Evolutionary conservation across 2,329 filamentous ascomycete genomes (phyloP), one percentile per base, ranked within the genome.

Genomic region (Aspergillus sp.): DNA sequence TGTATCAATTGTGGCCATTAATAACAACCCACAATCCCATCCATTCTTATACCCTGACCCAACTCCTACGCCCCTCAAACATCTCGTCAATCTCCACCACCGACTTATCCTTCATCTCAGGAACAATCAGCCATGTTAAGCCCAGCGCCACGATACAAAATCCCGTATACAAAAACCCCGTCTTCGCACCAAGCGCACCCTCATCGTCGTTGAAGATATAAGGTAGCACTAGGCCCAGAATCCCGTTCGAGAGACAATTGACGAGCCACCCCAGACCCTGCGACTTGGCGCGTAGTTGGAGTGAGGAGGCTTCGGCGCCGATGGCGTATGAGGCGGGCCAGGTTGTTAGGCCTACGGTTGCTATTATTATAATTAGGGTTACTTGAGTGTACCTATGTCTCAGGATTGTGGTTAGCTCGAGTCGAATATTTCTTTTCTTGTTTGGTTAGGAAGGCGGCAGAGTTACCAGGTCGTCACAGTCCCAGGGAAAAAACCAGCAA

Each of bases 31-130:
- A 35, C 9, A 35, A 14, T 15, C 35, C 14, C 35, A 3, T 14
- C 15, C 12, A 37, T 5, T 14, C 14, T 7, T 37, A 37, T 24
- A 31, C 44, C 24, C 27, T 19, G 8, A 73, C 31, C 62, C n/a
- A 19, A 15, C 65, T 59, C 15, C 68, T 60, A 7, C 62, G 52
- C 6, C 70, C 39, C 50, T 68, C 66, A 57, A 74, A 74, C 70
- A 74, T 70, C 4, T 54, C 31, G 66, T 84, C 81, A 57, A 85
- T 80, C 62, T 84, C 80, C 39, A 71, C 71, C 0, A 77, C 70
- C 2, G 69, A 79, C 19, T 80, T 68, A 4, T 79, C 79, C 67
- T 79, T 80, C 71, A 83, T 84, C 65, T 86, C 83, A 0, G 84
- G 83, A 0, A 85, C 70, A 37, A 73, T 71, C 11, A 75, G 69